Evolutionary conservation across 2,329 filamentous ascomycete genomes (phyloP), one percentile per base, ranked within the genome.

Genomic region (Fusarium veterinarium): DNA sequence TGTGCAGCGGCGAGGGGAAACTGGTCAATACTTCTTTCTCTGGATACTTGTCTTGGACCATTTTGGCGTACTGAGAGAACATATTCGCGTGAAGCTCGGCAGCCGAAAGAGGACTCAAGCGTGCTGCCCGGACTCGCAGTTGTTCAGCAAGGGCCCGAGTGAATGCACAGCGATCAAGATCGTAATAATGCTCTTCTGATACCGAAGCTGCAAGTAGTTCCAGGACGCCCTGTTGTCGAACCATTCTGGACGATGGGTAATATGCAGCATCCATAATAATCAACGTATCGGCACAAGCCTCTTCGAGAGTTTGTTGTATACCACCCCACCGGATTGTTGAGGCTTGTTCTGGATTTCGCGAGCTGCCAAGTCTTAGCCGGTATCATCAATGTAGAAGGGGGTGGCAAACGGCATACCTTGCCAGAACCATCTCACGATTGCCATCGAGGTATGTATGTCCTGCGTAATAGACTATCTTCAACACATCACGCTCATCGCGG

Each of bases 181-280:
- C 78, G 25, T 81, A 78, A 46, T 83, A 82, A 65, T 88, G 86
- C 30, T 88, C 86, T 63, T 89, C 86, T 11, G 87, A 87, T 4
- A 86, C 83, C 7, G 87, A 86, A 1, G 88, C 88, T 9, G 88
- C 87, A 49, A 90, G 83, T 19, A 90, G 77, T 75, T 90, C 88
- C 56, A 90, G 78, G 13, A 89, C 85, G 5, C 88, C 88, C 53
- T 83, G 84, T 58, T 86, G 85, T 10, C 87, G 85, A 35, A 84
- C 81, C 76, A 88, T 85, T 68, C 84, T 86, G 5, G 86, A 85
- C 13, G 86, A 87, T 3, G 87, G 87, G 58, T 87, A 90, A 75
- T 89, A 90, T 0, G 86, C 86, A 10, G 88, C 85, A 77, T 90
- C 88, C 86, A 90, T 88, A 38, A 90, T 81, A 61, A 90, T 84